Percentiles rank a stretch among this genome's conserved stretches.
These are phyloP conservation scores for Sanghuangporus sanghuang DNA, from an alignment of 1,284 basidiomycete genomes.

Conservation along the genomic window DNA sequence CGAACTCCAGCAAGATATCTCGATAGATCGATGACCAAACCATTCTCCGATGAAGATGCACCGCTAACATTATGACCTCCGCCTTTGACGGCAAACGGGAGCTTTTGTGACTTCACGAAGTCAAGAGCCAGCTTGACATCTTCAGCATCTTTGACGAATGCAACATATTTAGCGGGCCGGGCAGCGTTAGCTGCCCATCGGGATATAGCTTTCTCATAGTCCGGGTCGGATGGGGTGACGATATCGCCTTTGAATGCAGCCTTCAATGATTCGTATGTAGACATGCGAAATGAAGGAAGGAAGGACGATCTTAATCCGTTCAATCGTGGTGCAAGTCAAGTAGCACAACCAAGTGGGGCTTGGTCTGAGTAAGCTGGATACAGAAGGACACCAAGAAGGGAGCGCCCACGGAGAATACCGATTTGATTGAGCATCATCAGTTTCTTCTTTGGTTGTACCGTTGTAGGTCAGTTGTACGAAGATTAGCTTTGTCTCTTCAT, in stretches of 20 bases:
- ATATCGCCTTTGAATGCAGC: conserved; percentile 21
- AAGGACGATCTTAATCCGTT: neutral
- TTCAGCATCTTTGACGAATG: conserved; percentile 22
- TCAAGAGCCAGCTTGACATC: conserved; percentile 31
- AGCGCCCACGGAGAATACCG: no score
- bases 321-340: neutral
- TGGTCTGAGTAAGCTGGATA: neutral
- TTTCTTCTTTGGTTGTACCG: no score
- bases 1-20: conserved; percentile 37
- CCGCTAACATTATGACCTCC: conserved; percentile 47
- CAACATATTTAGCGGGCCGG: conserved; percentile 26
- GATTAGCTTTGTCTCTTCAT: no score
- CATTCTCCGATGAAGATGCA: conserved; percentile 44
- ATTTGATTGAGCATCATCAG: no score
- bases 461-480: no score
- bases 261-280: conserved; percentile 15
- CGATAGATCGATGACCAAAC: conserved; percentile 53
- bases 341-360: neutral
- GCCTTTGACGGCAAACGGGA: conserved; percentile 40
- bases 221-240: conserved; percentile 20
- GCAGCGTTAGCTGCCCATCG: conserved; percentile 25
- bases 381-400: no score
- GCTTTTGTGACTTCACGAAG: conserved; percentile 33
- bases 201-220: conserved; percentile 22
- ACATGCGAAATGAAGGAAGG: conserved; percentile 1